Conservation (phyloP, 2,329 filamentous ascomycete species). For the Calonectria hawksworthii region DNA sequence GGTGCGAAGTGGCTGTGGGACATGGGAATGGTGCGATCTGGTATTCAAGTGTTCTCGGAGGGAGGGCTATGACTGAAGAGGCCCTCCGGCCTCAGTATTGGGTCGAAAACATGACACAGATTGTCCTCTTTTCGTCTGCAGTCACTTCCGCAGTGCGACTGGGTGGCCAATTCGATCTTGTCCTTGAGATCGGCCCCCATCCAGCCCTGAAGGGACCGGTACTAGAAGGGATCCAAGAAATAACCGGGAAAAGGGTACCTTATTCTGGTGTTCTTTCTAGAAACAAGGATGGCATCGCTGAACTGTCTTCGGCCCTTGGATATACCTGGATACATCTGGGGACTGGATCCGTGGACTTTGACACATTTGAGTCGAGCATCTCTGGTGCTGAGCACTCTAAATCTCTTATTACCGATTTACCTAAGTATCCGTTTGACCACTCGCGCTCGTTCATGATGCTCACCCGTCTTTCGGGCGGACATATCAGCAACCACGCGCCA, state of each 20-base stretch:
- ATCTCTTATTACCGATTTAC: neutral
- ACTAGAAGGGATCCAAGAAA: constrained; percentile 54
- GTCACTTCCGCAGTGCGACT: constrained; percentile 4
- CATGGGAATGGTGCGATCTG: constrained; percentile 16
- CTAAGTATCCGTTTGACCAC: neutral
- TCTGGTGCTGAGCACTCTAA: neutral
- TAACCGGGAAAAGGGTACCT: constrained; percentile 11
- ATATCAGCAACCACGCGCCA: too few relatives aligned
- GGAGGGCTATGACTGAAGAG: constrained; percentile 32
- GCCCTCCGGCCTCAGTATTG: constrained; percentile 31
- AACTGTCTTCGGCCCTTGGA: neutral
- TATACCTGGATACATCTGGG: neutral
- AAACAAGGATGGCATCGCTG: constrained; percentile 29
- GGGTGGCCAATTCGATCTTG: constrained; percentile 5
- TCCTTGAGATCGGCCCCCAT: constrained; percentile 61
- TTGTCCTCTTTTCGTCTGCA: constrained; percentile 41
- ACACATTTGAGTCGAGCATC: neutral
- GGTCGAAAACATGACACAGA: constrained; percentile 40
- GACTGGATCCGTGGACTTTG: neutral
- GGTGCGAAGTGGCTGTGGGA: neutral
- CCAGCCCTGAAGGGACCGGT: constrained; percentile 60
- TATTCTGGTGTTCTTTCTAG: constrained; percentile 29
- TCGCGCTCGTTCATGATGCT: neutral
- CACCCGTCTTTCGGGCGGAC: neutral
- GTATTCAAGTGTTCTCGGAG: constrained; percentile 42